These are phyloP conservation scores for Aspergillus affinis DNA, from an alignment of 495 filamentous ascomycete genomes.

Conservation along the genomic window DNA sequence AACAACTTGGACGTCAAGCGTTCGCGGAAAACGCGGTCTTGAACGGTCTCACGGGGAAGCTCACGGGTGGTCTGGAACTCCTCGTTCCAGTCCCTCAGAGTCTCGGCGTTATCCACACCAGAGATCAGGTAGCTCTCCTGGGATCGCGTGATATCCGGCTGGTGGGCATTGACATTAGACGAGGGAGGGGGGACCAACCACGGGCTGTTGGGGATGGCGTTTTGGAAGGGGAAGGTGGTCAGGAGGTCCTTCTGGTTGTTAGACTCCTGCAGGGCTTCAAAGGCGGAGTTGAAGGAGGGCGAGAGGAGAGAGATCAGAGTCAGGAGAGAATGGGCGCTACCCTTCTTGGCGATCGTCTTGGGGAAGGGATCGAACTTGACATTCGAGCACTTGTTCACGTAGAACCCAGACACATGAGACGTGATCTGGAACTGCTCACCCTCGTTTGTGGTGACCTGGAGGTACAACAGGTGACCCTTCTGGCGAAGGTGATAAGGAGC, in stretches of 20 bases:
- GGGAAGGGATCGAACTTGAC: constrained; percentile 90
- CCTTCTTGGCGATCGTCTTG: constrained; percentile 63
- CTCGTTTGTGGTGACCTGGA: constrained; percentile 84
- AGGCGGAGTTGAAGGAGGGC: constrained; percentile 74
- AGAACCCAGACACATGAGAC: constrained; percentile 90
- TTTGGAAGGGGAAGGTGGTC: constrained; percentile 91
- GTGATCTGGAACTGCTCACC: constrained; percentile 93
- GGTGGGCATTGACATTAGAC: constrained; percentile 65
- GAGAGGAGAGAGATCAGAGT: constrained; percentile 75
- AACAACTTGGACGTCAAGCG: constrained; percentile 92
- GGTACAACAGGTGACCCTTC: constrained; percentile 90
- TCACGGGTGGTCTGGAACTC: constrained; percentile 97
- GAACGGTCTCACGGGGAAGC: constrained; percentile 85
- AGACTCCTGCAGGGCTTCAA: constrained; percentile 72
- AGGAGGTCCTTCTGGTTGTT: constrained; percentile 83
- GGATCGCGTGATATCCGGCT: constrained; percentile 79
- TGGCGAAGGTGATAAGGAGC: constrained; percentile 87
- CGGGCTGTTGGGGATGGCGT: constrained; percentile 85
- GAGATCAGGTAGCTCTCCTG: constrained; percentile 91
- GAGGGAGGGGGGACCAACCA: constrained; percentile 78
- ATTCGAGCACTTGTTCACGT: constrained; percentile 89
- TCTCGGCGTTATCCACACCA: constrained; percentile 90
- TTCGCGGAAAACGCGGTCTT: constrained; percentile 95
- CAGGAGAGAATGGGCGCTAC: constrained; percentile 81
- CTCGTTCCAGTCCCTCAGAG: constrained; percentile 97